Evolutionary conservation across 768 basidiomycete species (phyloP).

Genomic region (Tulasnella sp.): DNA sequence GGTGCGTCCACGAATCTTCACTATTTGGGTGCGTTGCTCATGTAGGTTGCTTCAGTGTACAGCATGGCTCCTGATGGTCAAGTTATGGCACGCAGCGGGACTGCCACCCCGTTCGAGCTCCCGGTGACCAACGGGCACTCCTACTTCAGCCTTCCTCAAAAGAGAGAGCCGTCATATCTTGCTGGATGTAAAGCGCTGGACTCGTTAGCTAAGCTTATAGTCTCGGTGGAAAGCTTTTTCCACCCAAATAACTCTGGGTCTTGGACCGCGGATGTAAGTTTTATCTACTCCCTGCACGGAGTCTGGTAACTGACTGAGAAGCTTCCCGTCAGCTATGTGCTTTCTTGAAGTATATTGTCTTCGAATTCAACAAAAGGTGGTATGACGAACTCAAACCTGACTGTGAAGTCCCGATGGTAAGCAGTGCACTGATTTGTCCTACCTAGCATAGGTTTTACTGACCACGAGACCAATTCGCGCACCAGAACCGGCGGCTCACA

Average conservation of each 20-base stretch:
- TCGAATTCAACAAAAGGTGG: slow-evolving; percentile 72
- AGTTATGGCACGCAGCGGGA: slow-evolving; percentile 20
- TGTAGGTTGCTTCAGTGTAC: slow-evolving; percentile 36
- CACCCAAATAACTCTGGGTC: slow-evolving; percentile 87
- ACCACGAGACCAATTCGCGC: background rate
- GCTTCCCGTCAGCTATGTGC: slow-evolving; percentile 40
- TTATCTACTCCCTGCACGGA: background rate
- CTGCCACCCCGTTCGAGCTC: slow-evolving; percentile 53
- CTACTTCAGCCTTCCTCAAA: slow-evolving; percentile 5
- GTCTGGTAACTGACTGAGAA: background rate
- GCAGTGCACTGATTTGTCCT: slow-evolving; percentile 33
- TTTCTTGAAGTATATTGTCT: slow-evolving; percentile 60
- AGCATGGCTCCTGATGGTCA: slow-evolving; percentile 63
- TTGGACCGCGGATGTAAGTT: slow-evolving; percentile 57
- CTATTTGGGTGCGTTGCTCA: background rate
- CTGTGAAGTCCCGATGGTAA: slow-evolving; percentile 71
- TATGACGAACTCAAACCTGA: slow-evolving; percentile 62
- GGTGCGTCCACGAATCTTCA: background rate
- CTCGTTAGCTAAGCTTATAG: slow-evolving; percentile 75
- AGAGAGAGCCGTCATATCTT: slow-evolving; percentile 39
- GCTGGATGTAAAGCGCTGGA: slow-evolving; percentile 88
- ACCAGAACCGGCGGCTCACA: slow-evolving; percentile 56
- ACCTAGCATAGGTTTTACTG: background rate
- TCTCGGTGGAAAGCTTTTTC: slow-evolving; percentile 88
- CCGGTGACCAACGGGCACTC: slow-evolving; percentile 32